phyloP scores from a whole-genome alignment of 1,139 yeast genomes.

The Magnusiomyces paraingens region DNA sequence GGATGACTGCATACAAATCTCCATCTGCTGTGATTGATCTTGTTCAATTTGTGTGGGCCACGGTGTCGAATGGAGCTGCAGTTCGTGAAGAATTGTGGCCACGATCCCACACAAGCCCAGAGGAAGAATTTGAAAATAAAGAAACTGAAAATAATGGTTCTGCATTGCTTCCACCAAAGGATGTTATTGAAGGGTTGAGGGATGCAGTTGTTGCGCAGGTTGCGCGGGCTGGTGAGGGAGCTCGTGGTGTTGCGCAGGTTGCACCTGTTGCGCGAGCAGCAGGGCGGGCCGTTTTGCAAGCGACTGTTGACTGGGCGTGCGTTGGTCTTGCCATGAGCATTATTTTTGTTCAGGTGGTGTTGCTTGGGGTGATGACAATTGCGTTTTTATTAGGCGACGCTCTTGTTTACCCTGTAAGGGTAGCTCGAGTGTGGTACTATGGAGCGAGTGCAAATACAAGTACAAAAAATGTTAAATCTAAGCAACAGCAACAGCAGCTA shows the following conservation, averaged over 20 bases:
- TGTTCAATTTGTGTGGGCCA: slow-evolving; percentile 23
- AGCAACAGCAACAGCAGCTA: background rate
- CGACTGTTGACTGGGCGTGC: slow-evolving; percentile 6
- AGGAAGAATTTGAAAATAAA: too few species aligned
- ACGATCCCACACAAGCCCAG: too few species aligned
- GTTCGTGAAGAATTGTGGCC: slow-evolving; percentile 8
- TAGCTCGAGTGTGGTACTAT: background rate
- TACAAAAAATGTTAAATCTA: background rate
- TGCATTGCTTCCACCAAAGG: slow-evolving; percentile 24
- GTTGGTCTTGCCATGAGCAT: slow-evolving; percentile 22
- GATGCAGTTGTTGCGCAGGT: slow-evolving; percentile 5
- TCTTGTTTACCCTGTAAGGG: slow-evolving; percentile 19
- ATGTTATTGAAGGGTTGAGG: slow-evolving; percentile 21
- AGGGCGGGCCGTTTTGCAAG: too few species aligned
- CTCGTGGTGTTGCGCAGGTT: slow-evolving; percentile 10
- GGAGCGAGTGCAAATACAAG: background rate
- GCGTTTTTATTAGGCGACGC: slow-evolving; percentile 27
- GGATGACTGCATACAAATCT: slow-evolving; percentile 7
- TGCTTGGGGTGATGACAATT: slow-evolving; percentile 26
- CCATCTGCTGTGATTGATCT: slow-evolving; percentile 14
- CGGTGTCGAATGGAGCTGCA: slow-evolving; percentile 24
- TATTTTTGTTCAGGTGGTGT: slow-evolving; percentile 23
- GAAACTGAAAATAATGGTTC: background rate
- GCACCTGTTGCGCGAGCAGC: background rate
- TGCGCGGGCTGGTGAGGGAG: slow-evolving; percentile 6